Evolutionary conservation across 768 basidiomycete genomes (phyloP).

Genomic region (Suillus americanus): DNA sequence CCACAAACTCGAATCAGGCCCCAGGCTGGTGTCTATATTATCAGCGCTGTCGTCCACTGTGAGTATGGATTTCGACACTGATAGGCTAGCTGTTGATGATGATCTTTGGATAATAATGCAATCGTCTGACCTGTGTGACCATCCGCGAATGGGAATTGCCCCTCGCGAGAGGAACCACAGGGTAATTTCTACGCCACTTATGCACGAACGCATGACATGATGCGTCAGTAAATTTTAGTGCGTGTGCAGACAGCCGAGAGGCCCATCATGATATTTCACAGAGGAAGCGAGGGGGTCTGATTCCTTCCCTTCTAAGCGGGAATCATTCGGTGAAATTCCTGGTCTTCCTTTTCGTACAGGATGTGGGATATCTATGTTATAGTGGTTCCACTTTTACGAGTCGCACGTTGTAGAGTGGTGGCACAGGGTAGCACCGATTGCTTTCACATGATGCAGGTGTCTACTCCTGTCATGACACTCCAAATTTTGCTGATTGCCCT

Average conservation of each 20-base stretch:
- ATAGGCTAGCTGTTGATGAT: not conserved
- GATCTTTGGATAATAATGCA: not conserved
- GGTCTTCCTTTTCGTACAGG: not conserved
- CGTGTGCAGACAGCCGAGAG: not conserved
- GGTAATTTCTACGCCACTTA: not conserved
- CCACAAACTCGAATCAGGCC: not conserved
- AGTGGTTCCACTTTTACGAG: not conserved
- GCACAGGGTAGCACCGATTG: not conserved
- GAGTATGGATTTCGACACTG: not conserved
- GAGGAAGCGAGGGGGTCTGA: not conserved
- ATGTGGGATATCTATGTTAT: slow-evolving; percentile 2
- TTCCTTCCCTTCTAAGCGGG: not conserved
- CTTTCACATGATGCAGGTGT: not conserved
- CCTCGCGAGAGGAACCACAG: not conserved
- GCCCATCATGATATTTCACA: not conserved
- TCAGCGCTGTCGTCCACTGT: not conserved
- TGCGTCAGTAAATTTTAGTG: not conserved
- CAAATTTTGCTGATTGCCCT: not conserved
- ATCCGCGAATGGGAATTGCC: not conserved
- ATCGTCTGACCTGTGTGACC: not conserved
- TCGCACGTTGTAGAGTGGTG: not conserved
- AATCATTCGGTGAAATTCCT: not conserved
- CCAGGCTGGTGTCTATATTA: not conserved
- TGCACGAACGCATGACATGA: not conserved
- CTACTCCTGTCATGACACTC: not conserved